Evolutionary conservation across 202 grass and related monocot genomes (phyloP).

Genomic region (Panicum virgatum): DNA sequence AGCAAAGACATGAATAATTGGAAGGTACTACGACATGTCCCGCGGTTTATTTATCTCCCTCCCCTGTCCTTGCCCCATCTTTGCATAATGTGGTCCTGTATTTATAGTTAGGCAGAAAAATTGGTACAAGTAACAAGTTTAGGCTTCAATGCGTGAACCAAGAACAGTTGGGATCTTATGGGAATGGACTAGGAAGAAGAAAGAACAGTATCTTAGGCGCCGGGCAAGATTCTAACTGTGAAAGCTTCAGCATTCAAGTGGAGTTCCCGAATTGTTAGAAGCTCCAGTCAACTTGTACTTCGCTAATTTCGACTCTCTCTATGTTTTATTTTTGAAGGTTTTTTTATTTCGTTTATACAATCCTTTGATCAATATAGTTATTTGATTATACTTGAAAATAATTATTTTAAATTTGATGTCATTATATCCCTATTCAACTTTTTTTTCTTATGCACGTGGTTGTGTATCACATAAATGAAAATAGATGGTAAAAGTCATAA

Average conservation of each 20-base stretch:
- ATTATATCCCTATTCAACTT: too few relatives aligned
- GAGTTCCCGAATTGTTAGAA: not conserved
- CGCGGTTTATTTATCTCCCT: conserved; percentile 13
- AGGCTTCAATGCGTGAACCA: not conserved
- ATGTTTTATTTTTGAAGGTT: too few relatives aligned
- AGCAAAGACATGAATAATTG: too few relatives aligned
- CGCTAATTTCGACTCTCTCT: not conserved
- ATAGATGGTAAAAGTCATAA: too few relatives aligned
- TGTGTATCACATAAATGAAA: too few relatives aligned
- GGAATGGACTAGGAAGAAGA: not conserved
- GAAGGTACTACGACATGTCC: conserved; percentile 30
- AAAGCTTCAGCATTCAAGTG: not conserved
- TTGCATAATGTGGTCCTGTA: conserved; percentile 39
- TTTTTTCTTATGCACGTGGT: too few relatives aligned
- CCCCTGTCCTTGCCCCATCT: conserved; percentile 23
- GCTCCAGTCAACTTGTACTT: not conserved
- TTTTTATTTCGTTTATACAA: too few relatives aligned
- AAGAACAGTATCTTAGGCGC: not conserved
- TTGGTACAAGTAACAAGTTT: not conserved
- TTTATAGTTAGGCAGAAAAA: conserved; percentile 16
- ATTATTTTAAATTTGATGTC: too few relatives aligned
- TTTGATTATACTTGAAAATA: too few relatives aligned
- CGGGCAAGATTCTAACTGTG: not conserved
- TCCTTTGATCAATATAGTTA: too few relatives aligned
- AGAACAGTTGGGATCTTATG: not conserved